phyloP scores from a whole-genome alignment of 768 basidiomycete genomes.

The Amanita pallidorosea region DNA sequence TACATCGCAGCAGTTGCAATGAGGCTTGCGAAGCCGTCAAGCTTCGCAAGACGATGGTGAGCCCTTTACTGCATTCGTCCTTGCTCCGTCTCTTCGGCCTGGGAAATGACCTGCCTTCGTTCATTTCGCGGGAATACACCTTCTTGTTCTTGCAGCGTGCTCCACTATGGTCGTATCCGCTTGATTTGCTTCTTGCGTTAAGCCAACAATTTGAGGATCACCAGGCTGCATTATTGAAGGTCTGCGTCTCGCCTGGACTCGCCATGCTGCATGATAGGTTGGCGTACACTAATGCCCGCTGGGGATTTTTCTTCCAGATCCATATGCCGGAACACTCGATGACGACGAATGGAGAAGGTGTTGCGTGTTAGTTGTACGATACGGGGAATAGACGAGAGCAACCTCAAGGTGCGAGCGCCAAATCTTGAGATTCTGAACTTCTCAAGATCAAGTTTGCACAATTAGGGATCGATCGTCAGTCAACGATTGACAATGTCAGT shows the following conservation, averaged over 20 bases:
- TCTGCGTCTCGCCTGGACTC: background rate
- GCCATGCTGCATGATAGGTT: background rate
- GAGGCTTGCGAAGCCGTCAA: background rate
- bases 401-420: background rate
- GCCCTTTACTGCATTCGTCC: background rate
- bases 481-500: conserved; percentile 1
- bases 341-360: background rate
- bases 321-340: background rate
- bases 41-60: background rate
- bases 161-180: conserved; percentile 1
- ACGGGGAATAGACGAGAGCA: background rate
- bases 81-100: conserved; percentile 5
- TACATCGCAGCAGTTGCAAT: background rate
- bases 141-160: background rate
- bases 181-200: conserved; percentile 6
- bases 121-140: background rate
- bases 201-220: conserved; percentile 5
- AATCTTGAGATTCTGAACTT: conserved; percentile 1
- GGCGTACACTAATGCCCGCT: background rate
- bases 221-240: background rate
- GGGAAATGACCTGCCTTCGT: conserved; percentile 1
- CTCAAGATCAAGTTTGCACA: background rate
- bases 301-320: background rate
- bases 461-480: conserved; percentile 4
- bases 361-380: background rate